Evolutionary conservation across 2,329 filamentous ascomycete genomes (phyloP).

Genomic region (Cadophora gregata): DNA sequence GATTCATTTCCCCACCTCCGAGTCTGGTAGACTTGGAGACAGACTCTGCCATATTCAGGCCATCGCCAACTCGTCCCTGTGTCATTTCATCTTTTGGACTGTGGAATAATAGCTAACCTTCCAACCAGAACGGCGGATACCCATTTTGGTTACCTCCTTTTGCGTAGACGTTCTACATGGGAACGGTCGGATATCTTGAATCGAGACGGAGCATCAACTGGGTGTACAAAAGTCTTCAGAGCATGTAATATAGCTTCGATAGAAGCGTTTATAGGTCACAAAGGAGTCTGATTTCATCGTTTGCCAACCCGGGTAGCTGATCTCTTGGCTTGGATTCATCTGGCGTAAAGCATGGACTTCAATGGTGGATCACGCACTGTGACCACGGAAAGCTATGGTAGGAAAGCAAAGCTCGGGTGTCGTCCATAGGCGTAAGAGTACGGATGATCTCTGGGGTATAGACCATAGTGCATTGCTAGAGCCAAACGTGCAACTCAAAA

Average conservation of each 20-base stretch:
- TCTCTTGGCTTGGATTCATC: no score
- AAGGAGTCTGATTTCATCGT: not conserved
- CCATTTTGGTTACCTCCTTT: slow-evolving; percentile 95
- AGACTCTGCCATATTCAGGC: not conserved
- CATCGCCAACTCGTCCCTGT: not conserved
- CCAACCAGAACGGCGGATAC: slow-evolving; percentile 94
- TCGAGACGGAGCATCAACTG: not conserved
- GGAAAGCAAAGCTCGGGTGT: not conserved
- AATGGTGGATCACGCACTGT: not conserved
- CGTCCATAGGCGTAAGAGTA: not conserved
- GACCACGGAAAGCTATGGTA: not conserved
- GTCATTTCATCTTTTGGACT: not conserved
- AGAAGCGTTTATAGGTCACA: not conserved
- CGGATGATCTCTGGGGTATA: not conserved
- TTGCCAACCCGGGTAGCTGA: not conserved
- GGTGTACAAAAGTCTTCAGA: slow-evolving; percentile 16
- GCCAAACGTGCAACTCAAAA: not conserved
- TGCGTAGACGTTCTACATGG: slow-evolving; percentile 38
- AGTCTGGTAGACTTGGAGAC: not conserved
- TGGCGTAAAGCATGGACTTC: not conserved
- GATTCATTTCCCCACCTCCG: no score
- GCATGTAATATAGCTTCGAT: slow-evolving; percentile 21
- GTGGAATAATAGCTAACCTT: slow-evolving; percentile 66
- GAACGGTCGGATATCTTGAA: not conserved
- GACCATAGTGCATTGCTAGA: not conserved